phyloP scores from a whole-genome alignment of 2,329 filamentous ascomycete genomes.

The Calonectria hawksworthii region DNA sequence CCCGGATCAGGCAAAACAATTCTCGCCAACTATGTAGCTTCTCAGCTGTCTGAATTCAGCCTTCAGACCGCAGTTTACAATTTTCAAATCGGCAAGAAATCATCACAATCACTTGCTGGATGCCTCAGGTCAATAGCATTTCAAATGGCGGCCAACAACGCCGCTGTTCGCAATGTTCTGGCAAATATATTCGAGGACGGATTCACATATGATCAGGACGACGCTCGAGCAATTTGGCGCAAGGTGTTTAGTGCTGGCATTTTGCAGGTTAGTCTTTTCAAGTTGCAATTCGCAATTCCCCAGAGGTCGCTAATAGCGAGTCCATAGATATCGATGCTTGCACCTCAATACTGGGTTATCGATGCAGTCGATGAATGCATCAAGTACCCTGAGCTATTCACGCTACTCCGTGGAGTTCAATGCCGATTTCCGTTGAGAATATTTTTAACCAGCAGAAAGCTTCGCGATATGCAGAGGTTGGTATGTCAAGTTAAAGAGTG shows the following conservation, averaged over 20 bases:
- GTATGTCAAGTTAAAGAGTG: background rate
- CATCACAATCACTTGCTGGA: constrained; percentile 21
- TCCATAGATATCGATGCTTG: background rate
- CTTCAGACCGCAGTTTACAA: constrained; percentile 33
- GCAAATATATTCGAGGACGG: constrained; percentile 40
- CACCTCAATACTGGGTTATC: constrained; percentile 50
- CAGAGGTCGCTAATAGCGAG: too few relatives aligned
- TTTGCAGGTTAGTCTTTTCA: too few relatives aligned
- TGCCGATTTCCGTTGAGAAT: constrained; percentile 43
- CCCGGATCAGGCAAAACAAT: background rate
- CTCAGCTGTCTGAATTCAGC: constrained; percentile 21
- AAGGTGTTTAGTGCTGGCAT: constrained; percentile 50
- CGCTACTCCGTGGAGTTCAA: constrained; percentile 38
- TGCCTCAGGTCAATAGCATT: constrained; percentile 47
- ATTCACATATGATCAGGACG: constrained; percentile 40
- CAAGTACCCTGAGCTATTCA: constrained; percentile 40
- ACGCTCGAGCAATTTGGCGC: constrained; percentile 49
- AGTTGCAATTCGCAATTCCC: too few relatives aligned
- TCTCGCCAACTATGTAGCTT: background rate
- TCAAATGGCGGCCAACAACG: constrained; percentile 50
- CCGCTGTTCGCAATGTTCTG: constrained; percentile 39
- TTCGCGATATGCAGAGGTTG: constrained; percentile 32
- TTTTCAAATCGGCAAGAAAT: constrained; percentile 37
- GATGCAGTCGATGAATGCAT: constrained; percentile 53
- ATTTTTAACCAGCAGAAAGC: constrained; percentile 46